These are phyloP conservation scores for Oidiodendron maius DNA, from an alignment of 495 filamentous ascomycete species.

Conservation along the genomic window DNA sequence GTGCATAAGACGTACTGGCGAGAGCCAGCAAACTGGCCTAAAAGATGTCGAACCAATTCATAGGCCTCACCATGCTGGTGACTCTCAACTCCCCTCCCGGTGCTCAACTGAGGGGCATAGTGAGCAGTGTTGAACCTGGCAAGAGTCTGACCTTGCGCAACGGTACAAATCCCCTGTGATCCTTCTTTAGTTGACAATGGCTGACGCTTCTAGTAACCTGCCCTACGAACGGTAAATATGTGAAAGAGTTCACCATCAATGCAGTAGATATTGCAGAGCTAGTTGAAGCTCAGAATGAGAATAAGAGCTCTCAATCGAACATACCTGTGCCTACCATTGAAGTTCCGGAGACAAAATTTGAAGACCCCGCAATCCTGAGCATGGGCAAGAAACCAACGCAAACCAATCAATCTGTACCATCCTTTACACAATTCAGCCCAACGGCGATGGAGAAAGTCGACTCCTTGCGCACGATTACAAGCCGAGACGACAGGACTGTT, in stretches of 20 bases:
- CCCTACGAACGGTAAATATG: slow-evolving; percentile 24
- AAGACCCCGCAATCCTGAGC: slow-evolving; percentile 51
- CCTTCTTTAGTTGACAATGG: too few species aligned
- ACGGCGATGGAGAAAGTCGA: slow-evolving; percentile 4
- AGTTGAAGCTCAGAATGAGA: slow-evolving; percentile 24
- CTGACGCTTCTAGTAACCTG: slow-evolving; percentile 16
- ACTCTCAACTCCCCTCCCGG: slow-evolving; percentile 63
- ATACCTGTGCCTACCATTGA: slow-evolving; percentile 5
- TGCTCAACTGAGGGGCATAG: slow-evolving; percentile 62
- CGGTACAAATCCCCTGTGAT: slow-evolving; percentile 47
- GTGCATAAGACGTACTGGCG: too few species aligned
- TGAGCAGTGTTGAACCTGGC: slow-evolving; percentile 64
- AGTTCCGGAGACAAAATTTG: slow-evolving; percentile 27
- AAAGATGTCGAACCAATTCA: slow-evolving; percentile 48
- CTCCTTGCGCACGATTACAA: slow-evolving; percentile 9
- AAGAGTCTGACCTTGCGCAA: slow-evolving; percentile 69
- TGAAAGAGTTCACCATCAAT: slow-evolving; percentile 29
- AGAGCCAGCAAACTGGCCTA: too few species aligned
- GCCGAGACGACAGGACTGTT: slow-evolving; percentile 1
- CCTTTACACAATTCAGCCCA: neutral
- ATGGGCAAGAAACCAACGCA: slow-evolving; percentile 29
- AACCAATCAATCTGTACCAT: neutral
- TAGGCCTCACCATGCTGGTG: slow-evolving; percentile 73
- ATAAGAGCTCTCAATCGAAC: slow-evolving; percentile 8
- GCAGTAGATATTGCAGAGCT: slow-evolving; percentile 34